phyloP scores from a whole-genome alignment of 306 rosid genomes.

The Dalbergia cochinchinensis region DNA sequence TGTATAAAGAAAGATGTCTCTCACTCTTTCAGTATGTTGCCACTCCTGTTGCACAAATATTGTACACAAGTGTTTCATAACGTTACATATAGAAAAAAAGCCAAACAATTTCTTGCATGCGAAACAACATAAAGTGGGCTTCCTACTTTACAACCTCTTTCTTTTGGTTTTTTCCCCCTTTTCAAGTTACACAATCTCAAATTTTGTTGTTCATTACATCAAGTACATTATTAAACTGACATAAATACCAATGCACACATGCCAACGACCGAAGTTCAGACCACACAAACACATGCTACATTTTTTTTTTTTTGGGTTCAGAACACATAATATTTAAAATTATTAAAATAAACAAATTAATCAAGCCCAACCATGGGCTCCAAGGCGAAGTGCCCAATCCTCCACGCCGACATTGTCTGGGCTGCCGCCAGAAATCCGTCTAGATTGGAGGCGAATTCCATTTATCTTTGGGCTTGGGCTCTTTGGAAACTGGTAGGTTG shows the following conservation, averaged over 20 bases:
- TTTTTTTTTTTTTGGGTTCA: too few species aligned
- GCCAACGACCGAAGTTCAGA: conserved; percentile 40
- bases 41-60: too few species aligned
- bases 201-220: conserved; percentile 25
- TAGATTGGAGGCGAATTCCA: conserved; percentile 53
- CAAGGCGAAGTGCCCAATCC: conserved; percentile 71
- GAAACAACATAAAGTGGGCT: conserved; percentile 12
- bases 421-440: conserved; percentile 52
- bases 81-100: neutral
- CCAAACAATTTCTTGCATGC: conserved; percentile 4
- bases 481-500: conserved; percentile 43
- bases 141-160: conserved; percentile 22
- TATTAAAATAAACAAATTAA: conserved; percentile 18
- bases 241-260: conserved; percentile 39
- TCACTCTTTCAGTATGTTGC: too few species aligned
- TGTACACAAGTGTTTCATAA: neutral
- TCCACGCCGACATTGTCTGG: conserved; percentile 56
- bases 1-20: too few species aligned
- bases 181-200: conserved; percentile 15
- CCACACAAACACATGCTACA: conserved; percentile 38
- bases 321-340: conserved; percentile 8
- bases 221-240: conserved; percentile 31
- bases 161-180: neutral
- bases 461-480: conserved; percentile 74
- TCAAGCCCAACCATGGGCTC: conserved; percentile 67